Evolutionary conservation across 345 rosid genomes (phyloP), one percentile per base, ranked within the genome.

Genomic region (Populus tremula): DNA sequence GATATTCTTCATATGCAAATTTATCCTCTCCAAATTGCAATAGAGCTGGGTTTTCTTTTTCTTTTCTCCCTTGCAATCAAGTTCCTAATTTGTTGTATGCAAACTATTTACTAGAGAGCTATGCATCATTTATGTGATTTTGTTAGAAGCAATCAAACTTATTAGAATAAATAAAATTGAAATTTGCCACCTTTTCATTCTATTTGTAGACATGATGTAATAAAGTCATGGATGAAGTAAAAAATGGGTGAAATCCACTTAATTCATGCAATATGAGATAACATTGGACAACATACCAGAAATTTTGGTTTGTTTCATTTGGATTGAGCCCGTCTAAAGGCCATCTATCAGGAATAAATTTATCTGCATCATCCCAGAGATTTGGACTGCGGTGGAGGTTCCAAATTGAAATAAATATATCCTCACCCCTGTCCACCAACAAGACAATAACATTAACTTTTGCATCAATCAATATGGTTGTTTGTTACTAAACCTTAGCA

Each of bases 321-420:
- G 98, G 98, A 84, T 90, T 94, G 21, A 97, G 97, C 69, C 97
- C 98, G 78, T 93, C 97, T 41, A 94, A 62, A 61, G 98, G 95
- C 98, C 98, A 94, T 85, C 98, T 92, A 84, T 95, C 99, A 1
- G 99, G 99, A 84, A 87, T 91, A 82, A 95, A 95, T 81, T 91
- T 91, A 29, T 91, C 93, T 0, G 96, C 86, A 27, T 87, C 90
- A 47, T 86, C 88, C 99, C 99, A 95, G 53, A 81, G 89, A 69
- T 84, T 86, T 70, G 97, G 98, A 87, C 98, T 93, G 62, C 82
- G 92, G 83, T 95, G 99, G 27, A 95, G 83, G 84, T 93, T 95
- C 99, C 99, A 95, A 62, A 95, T 79, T 20, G 99, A 95, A 66
- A 95, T 95, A 77, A 95, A 95, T 67, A 93, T 84, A 78, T 95